Evolutionary conservation across 2,329 filamentous ascomycete genomes (phyloP).

Genomic region (Colletotrichum costaricense): DNA sequence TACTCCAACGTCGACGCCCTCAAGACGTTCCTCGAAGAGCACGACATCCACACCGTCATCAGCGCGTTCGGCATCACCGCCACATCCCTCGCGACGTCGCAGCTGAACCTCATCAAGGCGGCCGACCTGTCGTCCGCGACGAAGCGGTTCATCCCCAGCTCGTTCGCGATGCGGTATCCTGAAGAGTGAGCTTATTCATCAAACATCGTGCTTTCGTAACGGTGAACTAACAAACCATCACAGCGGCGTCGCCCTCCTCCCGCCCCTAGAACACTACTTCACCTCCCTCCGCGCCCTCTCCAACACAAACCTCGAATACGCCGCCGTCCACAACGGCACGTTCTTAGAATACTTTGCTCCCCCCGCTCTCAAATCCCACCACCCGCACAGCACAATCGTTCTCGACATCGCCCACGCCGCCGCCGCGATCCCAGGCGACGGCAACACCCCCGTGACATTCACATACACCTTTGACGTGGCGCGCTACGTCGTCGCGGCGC

Average conservation of each 20-base stretch:
- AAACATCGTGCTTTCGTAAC: no score
- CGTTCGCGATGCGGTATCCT: background rate
- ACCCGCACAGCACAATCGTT: constrained; percentile 51
- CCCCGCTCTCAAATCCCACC: constrained; percentile 49
- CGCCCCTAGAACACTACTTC: constrained; percentile 10
- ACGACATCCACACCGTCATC: background rate
- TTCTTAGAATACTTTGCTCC: constrained; percentile 59
- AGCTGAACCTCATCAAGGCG: background rate
- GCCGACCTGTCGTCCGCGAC: background rate
- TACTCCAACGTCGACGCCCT: background rate
- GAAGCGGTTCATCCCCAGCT: background rate
- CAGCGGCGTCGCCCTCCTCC: constrained; percentile 38
- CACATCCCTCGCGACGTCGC: background rate
- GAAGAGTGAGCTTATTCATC: background rate
- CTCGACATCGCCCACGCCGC: constrained; percentile 55
- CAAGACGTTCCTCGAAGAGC: background rate
- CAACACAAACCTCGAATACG: constrained; percentile 46
- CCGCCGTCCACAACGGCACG: constrained; percentile 51
- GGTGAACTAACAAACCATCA: background rate
- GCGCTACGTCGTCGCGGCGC: constrained; percentile 52
- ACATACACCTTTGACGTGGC: constrained; percentile 63
- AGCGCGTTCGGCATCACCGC: background rate
- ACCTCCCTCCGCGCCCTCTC: background rate
- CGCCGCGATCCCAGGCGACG: constrained; percentile 61
- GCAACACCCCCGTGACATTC: constrained; percentile 54